Evolutionary conservation across 2,329 filamentous ascomycete genomes (phyloP), one percentile per base, ranked within the genome.

Genomic region (Diaporthe velutina): DNA sequence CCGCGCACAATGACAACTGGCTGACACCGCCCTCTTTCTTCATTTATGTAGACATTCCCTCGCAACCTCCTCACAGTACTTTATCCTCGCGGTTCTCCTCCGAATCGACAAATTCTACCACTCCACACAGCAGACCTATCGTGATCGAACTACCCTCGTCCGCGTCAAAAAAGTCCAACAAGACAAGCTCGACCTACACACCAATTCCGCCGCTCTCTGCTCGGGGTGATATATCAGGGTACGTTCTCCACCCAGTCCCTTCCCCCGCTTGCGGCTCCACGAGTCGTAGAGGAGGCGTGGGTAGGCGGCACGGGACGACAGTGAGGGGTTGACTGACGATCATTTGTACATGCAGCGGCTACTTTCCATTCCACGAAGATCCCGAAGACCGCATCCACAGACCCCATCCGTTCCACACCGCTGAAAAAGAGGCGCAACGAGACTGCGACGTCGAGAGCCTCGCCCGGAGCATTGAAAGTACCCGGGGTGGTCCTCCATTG

Each of bases 331-430:
- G 72, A 71, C 75, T 60, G 71, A 71, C 68, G 71, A 54, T 57
- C 45, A 64, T 25, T 17, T 74, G 57, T 55, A 70, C 40, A 28
- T 54, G 48, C 77, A 92, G 90, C 80, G 90, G 88, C 38, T 92
- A 92, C 78, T 92, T 92, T 77, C 90, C 90, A 25, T 81, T 88
- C 42, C 90, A 91, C 81, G 90, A 91, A 80, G 88, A 91, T 70
- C 86, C 88, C 55, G 82, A 80, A 68, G 79, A 81, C 73, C 84
- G 86, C 71, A 80, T 89, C 25, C 86, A 87, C 75, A 86, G 84
- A 60, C 84, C 88, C 73, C 89, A 91, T 76, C 88, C 88, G 1
- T 90, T 90, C 77, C 83, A 87, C 35, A 78, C 83, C 64, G 87
- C 73, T 48, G 61, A 50, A 19, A 57, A 74, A 55, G 33, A 71